phyloP scores from a whole-genome alignment of 202 grass and related monocot genomes.

The Eragrostis tef region DNA sequence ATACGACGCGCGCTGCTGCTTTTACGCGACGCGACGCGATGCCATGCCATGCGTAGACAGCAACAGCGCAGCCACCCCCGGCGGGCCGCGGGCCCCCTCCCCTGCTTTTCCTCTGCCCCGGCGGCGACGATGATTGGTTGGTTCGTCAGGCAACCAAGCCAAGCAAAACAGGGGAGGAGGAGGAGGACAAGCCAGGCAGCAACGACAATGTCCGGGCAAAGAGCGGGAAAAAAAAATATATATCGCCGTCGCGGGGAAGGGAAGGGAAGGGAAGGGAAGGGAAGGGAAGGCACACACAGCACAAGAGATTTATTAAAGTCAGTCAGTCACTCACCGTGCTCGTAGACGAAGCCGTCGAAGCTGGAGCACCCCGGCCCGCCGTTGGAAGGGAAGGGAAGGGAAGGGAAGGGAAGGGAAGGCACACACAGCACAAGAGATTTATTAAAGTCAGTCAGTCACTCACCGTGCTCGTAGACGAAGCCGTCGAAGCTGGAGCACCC shows the following conservation, averaged over 20 bases:
- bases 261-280: too few relatives aligned
- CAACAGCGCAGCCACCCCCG: conserved; percentile 4
- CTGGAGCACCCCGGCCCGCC: conserved; percentile 93
- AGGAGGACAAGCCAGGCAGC: too few relatives aligned
- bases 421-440: too few relatives aligned
- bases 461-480: conserved; percentile 98
- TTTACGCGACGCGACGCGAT: not conserved
- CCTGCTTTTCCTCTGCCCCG: not conserved
- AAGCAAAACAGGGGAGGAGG: too few relatives aligned
- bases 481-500: conserved; percentile 98
- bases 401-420: too few relatives aligned
- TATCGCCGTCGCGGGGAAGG: too few relatives aligned
- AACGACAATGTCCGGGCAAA: too few relatives aligned
- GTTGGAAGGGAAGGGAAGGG: too few relatives aligned
- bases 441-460: not conserved
- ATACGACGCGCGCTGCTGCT: not conserved
- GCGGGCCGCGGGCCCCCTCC: not conserved
- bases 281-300: too few relatives aligned
- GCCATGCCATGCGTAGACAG: not conserved
- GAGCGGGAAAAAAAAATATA: too few relatives aligned
- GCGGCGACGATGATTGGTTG: not conserved
- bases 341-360: conserved; percentile 97
- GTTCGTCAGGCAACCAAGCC: too few relatives aligned
- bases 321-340: conserved; percentile 64
- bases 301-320: too few relatives aligned